A percentile compares a stretch with the other conserved stretches of the same genome.
These are phyloP conservation scores for Leptomonas pyrrhocoris DNA, from an alignment of 208 protist genomes.

Conservation along the genomic window DNA sequence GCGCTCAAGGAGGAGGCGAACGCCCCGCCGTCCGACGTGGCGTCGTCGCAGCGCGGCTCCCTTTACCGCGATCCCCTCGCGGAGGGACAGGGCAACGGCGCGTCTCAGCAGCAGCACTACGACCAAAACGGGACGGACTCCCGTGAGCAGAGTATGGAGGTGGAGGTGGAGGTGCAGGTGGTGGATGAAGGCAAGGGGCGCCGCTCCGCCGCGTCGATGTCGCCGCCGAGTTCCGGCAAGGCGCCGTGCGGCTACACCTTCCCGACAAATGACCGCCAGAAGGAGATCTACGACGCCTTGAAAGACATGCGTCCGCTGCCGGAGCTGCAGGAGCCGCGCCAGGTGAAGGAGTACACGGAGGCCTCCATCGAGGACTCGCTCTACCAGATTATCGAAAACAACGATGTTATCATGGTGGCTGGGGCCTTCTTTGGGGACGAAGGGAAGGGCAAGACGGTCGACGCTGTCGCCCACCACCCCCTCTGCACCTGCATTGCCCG, in stretches of 20 bases:
- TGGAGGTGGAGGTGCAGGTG: conserved; percentile 32
- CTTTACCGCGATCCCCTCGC: conserved; percentile 18
- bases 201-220: not conserved
- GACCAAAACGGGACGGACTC: conserved; percentile 1
- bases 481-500: conserved; percentile 85
- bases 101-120: conserved; percentile 2
- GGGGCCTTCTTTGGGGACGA: conserved; percentile 94
- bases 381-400: conserved; percentile 77
- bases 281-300: conserved; percentile 62
- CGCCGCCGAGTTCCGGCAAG: not conserved
- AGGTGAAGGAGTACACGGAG: conserved; percentile 69
- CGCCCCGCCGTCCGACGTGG: not conserved
- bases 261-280: conserved; percentile 55
- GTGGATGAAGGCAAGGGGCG: not conserved
- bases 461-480: conserved; percentile 84
- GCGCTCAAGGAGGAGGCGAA: not conserved
- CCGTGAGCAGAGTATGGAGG: conserved; percentile 21
- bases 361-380: conserved; percentile 67
- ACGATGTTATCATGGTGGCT: conserved; percentile 89
- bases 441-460: conserved; percentile 93
- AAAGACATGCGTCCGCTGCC: conserved; percentile 51
- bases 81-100: not conserved
- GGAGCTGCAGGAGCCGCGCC: conserved; percentile 71
- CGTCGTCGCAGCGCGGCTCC: not conserved
- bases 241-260: conserved; percentile 38